Evolutionary conservation across 1,284 basidiomycete species (phyloP), one percentile per base, ranked within the genome.

Genomic region (Tilletia indica): DNA sequence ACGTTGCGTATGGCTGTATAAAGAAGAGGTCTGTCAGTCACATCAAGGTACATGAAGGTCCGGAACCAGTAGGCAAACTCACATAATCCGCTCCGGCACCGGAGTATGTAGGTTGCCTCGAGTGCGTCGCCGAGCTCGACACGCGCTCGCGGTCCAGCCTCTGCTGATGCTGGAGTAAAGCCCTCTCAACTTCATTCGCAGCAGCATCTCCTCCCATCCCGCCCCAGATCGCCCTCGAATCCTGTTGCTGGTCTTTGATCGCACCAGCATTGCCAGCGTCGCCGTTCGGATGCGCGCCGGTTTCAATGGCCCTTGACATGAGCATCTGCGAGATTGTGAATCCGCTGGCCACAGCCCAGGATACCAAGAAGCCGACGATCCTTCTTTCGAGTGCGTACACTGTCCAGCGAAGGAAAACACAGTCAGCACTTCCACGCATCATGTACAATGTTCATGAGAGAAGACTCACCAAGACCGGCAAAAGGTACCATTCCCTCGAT

Each of bases 401-500:
- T 58, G 42, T 45, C 1, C 42, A 45, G 14, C 14, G 42, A 45
- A 45, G 9, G 1, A 45, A 31, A 31, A 31, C 25, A 31, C 25
- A 31, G 25, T 31, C 25, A 31, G 25, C 25, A 31, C 25, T 31
- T 31, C 25, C 2, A 31, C 25, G 25, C 25, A 31, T 31, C 25
- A 31, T 31, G 2, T 31, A 31, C 25, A 31, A 2, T 31, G 25
- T 31, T 31, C 25, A 31, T 31, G 2, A 31, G 25, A 31, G 25
- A 3, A 45, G 14, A 58, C 56, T 58, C 56, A 58, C 56, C 25
- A 79, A 80, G 61, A 12, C 66, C 66, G 0, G 79, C 77, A 68
- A 83, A 81, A 1, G 83, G 83, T 12, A 84, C 73, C 36, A 78
- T 75, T 14, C 81, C 82, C 58, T 83, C 83, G 49, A 84, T 80